Conservation (phyloP, 2,329 filamentous ascomycete genomes). For the Elsinoe ampelina region DNA sequence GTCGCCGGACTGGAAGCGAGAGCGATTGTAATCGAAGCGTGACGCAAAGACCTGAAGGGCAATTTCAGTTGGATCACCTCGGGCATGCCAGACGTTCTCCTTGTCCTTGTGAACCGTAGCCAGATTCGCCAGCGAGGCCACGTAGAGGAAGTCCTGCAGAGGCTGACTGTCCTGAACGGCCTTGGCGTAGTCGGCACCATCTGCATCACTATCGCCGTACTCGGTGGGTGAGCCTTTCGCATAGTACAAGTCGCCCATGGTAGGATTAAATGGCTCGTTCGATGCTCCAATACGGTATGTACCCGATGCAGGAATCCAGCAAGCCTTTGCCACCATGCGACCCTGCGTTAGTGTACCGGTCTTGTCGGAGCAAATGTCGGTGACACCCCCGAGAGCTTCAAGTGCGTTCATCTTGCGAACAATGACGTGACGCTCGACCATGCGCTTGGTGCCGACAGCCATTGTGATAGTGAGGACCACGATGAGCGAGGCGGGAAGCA, state of each 20-base stretch:
- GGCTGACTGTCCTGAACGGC: slow-evolving; percentile 10
- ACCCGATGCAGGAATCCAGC: slow-evolving; percentile 52
- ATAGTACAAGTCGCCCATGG: slow-evolving; percentile 49
- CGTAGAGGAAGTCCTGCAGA: slow-evolving; percentile 42
- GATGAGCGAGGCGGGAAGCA: slow-evolving; percentile 48
- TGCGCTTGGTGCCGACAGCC: slow-evolving; percentile 52
- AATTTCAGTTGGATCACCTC: slow-evolving; percentile 62
- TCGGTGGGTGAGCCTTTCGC: slow-evolving; percentile 16
- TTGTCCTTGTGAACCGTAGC: slow-evolving; percentile 49
- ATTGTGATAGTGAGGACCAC: slow-evolving; percentile 32
- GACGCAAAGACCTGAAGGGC: slow-evolving; percentile 66
- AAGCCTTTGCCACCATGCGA: slow-evolving; percentile 55
- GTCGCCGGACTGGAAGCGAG: slow-evolving; percentile 42
- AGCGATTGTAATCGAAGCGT: slow-evolving; percentile 54
- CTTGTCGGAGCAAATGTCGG: slow-evolving; percentile 58
- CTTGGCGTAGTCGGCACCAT: slow-evolving; percentile 3
- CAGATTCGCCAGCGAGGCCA: slow-evolving; percentile 57
- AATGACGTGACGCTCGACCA: slow-evolving; percentile 56
- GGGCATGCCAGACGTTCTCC: slow-evolving; percentile 53
- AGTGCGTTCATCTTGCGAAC: slow-evolving; percentile 56
- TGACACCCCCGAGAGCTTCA: slow-evolving; percentile 55
- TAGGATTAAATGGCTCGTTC: slow-evolving; percentile 50
- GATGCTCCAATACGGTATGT: slow-evolving; percentile 52
- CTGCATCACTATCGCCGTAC: slow-evolving; percentile 14
- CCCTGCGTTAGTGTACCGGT: slow-evolving; percentile 50